Percentiles rank a stretch among this genome's conserved stretches.
These are phyloP conservation scores for Cercospora brassicicola DNA, from an alignment of 2,329 filamentous ascomycete species.

Conservation along the genomic window DNA sequence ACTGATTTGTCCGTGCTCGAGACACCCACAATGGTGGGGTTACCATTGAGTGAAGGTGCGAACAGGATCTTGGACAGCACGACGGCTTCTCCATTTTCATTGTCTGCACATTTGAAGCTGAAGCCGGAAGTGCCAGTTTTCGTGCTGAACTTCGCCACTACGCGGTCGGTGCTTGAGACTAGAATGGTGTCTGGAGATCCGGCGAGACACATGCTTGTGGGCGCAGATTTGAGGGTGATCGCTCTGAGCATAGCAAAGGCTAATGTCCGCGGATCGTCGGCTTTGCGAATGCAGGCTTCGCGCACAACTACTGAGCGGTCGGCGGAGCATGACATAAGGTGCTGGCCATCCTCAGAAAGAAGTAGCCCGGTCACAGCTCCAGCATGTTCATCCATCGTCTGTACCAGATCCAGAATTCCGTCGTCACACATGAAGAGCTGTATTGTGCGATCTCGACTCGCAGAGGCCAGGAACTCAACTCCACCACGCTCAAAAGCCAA, in stretches of 20 bases:
- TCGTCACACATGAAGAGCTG: slow-evolving; percentile 74
- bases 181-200: slow-evolving; percentile 59
- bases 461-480: slow-evolving; percentile 71
- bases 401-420: slow-evolving; percentile 63
- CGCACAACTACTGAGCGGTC: slow-evolving; percentile 85
- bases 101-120: slow-evolving; percentile 81
- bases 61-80: slow-evolving; percentile 75
- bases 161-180: slow-evolving; percentile 63
- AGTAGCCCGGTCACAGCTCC: slow-evolving; percentile 78
- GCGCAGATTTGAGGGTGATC: slow-evolving; percentile 81
- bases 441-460: slow-evolving; percentile 84
- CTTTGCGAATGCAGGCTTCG: slow-evolving; percentile 71
- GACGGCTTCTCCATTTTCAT: slow-evolving; percentile 76
- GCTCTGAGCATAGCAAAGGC: slow-evolving; percentile 76
- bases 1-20: slow-evolving; percentile 97
- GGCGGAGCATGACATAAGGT: slow-evolving; percentile 78
- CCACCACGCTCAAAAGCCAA: slow-evolving; percentile 65
- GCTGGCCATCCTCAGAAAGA: slow-evolving; percentile 67
- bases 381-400: slow-evolving; percentile 89
- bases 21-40: slow-evolving; percentile 76
- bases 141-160: slow-evolving; percentile 55
- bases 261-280: slow-evolving; percentile 57
- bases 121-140: slow-evolving; percentile 67
- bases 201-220: slow-evolving; percentile 76
- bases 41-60: slow-evolving; percentile 55